Percentiles rank a stretch among this genome's conserved stretches.
These are phyloP conservation scores for Tremellales sp. DNA, from an alignment of 1,284 basidiomycete genomes.

Conservation along the genomic window DNA sequence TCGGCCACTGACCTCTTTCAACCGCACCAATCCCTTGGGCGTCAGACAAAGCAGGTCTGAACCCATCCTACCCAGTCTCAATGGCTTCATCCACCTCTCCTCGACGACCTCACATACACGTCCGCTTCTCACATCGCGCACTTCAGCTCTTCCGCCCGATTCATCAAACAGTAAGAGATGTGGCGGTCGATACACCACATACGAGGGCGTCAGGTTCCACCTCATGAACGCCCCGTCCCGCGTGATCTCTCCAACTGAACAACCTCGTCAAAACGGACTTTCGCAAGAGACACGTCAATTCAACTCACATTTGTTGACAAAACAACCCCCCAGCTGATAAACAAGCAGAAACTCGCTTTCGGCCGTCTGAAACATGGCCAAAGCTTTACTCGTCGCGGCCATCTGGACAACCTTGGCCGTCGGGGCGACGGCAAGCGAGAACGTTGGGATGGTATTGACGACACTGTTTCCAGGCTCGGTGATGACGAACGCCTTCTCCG, in stretches of 20 bases:
- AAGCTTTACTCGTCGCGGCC: slow-evolving; percentile 15
- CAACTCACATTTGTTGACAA: slow-evolving; percentile 34
- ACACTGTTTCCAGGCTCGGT: slow-evolving; percentile 35
- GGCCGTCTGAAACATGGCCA: slow-evolving; percentile 36
- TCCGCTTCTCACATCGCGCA: slow-evolving; percentile 26
- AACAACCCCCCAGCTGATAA: slow-evolving; percentile 37
- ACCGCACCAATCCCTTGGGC: slow-evolving; percentile 23
- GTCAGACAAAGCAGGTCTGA: slow-evolving; percentile 22
- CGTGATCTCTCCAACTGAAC: slow-evolving; percentile 30
- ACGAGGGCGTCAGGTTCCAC: slow-evolving; percentile 34
- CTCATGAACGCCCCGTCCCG: slow-evolving; percentile 24
- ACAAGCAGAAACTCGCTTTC: slow-evolving; percentile 38
- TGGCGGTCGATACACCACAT: slow-evolving; percentile 25
- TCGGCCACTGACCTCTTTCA: slow-evolving; percentile 33
- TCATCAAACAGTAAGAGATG: slow-evolving; percentile 35
- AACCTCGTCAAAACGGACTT: neutral
- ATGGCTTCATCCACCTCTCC: slow-evolving; percentile 24
- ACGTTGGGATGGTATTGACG: slow-evolving; percentile 27
- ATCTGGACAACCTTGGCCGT: slow-evolving; percentile 17
- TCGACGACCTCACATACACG: slow-evolving; percentile 35
- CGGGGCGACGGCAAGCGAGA: slow-evolving; percentile 11
- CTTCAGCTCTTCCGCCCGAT: slow-evolving; percentile 21
- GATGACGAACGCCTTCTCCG: slow-evolving; percentile 32
- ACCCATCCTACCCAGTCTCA: slow-evolving; percentile 13
- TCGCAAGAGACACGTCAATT: neutral